Base-by-base conservation (phyloP, 306 rosid genomes). In the Phaseolus lunatus region DNA sequence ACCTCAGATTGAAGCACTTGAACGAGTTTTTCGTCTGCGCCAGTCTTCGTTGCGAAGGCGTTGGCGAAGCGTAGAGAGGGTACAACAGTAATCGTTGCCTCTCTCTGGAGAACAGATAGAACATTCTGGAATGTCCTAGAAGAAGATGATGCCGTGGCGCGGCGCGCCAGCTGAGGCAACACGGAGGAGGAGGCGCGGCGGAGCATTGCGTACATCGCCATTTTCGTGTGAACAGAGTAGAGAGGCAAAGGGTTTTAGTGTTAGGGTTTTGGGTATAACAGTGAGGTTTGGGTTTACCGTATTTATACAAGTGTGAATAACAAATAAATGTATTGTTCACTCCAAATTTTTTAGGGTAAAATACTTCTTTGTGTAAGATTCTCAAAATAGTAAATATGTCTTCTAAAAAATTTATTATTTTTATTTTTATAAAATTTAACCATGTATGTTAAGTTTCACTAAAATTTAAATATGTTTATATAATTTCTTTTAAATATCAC, bases 121-220 rank as follows among this genome's bases (percentile, higher is more conserved):
- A 75, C 81, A 58, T 84, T 23, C 73, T 89, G 86, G 83, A 85
- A 79, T 80, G 86, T 64, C 81, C 89, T 92, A 19, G 85, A 70
- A 48, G 94, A 83, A 7, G 89, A 67, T 8, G 92, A 73, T 2
- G 81, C 79, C 2, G 19, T 16, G 10, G 83, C 29, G 19, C 95
- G 89, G 73, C 81, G 29, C 2, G 84, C 81, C 1, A 82, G 87
- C 3, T 84, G 73, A 35, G 97, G 85, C 5, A 92, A 23, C 3
- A 69, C 78, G 47, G 90, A 73, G n/a, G 84, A 61, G 67, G 93
- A 69, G 9, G 86, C 89, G 22, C 91, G 87, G 77, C 97, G 97
- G 3, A 94, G 88, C 20, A 80, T n/a, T 24, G 91, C 82, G 87
- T 59, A 77, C 43, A 89, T 61, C 27, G 92, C 88, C 95, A 89